Conservation (phyloP, 2,329 filamentous ascomycete species). For the Alternaria burnsii region DNA sequence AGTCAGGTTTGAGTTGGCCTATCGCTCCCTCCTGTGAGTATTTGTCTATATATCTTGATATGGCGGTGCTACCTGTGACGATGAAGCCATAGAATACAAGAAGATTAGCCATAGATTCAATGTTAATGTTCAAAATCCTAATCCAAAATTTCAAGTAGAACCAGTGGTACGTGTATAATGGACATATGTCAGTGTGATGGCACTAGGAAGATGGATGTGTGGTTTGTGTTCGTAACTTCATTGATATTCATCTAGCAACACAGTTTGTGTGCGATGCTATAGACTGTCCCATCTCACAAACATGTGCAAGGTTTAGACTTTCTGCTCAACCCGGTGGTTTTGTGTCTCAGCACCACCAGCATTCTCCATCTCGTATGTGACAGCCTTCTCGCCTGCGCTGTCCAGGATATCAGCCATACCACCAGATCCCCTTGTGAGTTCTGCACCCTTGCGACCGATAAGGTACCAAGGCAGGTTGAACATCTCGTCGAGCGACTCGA, state of each 20-base stretch:
- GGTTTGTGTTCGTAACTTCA: not conserved
- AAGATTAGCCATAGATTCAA: not conserved
- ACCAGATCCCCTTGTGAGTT: conserved; percentile 44
- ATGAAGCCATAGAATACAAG: not conserved
- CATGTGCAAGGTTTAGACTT: conserved; percentile 18
- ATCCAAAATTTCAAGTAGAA: too few relatives aligned
- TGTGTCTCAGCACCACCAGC: conserved; percentile 17
- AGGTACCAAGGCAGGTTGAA: conserved; percentile 78
- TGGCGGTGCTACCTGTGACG: not conserved
- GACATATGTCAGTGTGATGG: too few relatives aligned
- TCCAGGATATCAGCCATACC: conserved; percentile 47
- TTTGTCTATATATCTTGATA: not conserved
- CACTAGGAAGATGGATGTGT: not conserved
- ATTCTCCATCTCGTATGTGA: conserved; percentile 38
- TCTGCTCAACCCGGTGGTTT: conserved; percentile 27
- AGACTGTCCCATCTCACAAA: not conserved
- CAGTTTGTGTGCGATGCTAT: conserved; percentile 1
- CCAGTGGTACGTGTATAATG: not conserved
- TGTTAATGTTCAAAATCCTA: not conserved
- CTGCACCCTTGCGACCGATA: conserved; percentile 64
- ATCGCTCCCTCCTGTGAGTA: not conserved
- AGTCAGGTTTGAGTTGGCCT: not conserved
- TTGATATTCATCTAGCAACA: conserved; percentile 1
- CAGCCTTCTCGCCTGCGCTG: conserved; percentile 45
- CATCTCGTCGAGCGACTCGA: conserved; percentile 75